phyloP scores from a whole-genome alignment of 176 grass and related monocot genomes.

The Paspalum notatum region DNA sequence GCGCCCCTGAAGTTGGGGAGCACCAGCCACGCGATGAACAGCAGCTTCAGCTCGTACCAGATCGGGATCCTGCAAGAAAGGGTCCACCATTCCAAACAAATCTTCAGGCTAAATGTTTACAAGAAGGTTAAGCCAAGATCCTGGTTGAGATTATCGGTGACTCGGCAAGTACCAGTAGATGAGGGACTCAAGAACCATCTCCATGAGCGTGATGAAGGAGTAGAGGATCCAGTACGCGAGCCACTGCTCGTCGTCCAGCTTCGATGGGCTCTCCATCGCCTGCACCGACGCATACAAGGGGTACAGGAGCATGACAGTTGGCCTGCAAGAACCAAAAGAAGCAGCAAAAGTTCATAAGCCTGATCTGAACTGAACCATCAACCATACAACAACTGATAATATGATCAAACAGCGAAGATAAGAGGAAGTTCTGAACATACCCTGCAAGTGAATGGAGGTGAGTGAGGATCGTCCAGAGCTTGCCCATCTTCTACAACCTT shows the following conservation, averaged over 20 bases:
- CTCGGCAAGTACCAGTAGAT: conserved; percentile 66
- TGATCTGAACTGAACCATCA: background rate
- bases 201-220: conserved; percentile 86
- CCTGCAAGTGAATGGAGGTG: conserved; percentile 78
- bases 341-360: background rate
- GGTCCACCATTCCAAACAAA: background rate
- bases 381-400: background rate
- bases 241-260: conserved; percentile 94
- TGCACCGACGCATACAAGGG: conserved; percentile 85
- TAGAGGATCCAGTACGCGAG: conserved; percentile 96
- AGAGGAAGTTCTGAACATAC: conserved; percentile 32
- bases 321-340: conserved; percentile 47
- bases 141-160: background rate
- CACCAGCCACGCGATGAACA: conserved; percentile 82
- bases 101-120: background rate
- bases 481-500: conserved; percentile 47
- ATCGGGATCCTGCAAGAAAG: conserved; percentile 55
- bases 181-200: conserved; percentile 81
- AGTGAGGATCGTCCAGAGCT: conserved; percentile 63
- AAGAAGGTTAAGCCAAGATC: background rate
- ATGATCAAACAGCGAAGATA: background rate
- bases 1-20: conserved; percentile 86
- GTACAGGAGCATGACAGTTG: conserved; percentile 73
- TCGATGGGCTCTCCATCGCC: conserved; percentile 77
- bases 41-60: conserved; percentile 85